Conservation (phyloP, 768 basidiomycete species). For the Termitomyces sp. region DNA sequence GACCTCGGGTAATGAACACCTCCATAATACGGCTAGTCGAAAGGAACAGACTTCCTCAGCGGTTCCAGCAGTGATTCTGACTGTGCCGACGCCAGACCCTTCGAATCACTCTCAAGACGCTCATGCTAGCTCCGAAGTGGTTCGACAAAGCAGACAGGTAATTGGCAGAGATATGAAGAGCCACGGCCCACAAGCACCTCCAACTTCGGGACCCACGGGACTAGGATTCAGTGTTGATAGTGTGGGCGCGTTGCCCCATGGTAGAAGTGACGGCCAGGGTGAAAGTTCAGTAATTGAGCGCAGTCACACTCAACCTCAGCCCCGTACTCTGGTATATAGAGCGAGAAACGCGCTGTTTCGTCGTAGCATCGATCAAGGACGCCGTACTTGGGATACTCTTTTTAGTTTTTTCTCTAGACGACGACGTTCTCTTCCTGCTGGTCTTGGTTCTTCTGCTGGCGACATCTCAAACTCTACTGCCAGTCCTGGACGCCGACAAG, state of each 20-base stretch:
- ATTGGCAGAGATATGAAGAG: not conserved
- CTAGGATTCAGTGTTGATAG: slow-evolving; percentile 3
- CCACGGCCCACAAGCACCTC: not conserved
- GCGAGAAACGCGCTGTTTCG: slow-evolving; percentile 3
- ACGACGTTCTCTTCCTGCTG: not conserved
- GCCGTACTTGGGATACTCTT: slow-evolving; percentile 6
- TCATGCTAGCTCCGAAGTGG: not conserved
- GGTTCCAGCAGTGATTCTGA: slow-evolving; percentile 12
- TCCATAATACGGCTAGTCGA: not conserved
- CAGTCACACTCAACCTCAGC: not conserved
- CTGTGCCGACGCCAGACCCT: slow-evolving; percentile 12
- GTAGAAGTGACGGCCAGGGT: not conserved
- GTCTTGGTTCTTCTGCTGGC: not conserved
- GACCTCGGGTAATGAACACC: not conserved
- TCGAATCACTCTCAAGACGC: not conserved
- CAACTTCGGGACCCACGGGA: not conserved
- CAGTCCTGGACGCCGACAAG: not conserved
- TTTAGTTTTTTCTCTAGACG: slow-evolving; percentile 4
- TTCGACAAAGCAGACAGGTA: not conserved
- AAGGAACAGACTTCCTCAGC: not conserved
- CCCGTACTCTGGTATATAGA: not conserved
- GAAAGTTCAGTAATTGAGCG: not conserved
- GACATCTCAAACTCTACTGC: not conserved
- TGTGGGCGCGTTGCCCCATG: not conserved
- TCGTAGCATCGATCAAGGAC: not conserved